A percentile compares a stretch with the other conserved stretches of the same genome.
Conservation (phyloP, 495 filamentous ascomycete species). For the Elaphomyces granulatus region DNA sequence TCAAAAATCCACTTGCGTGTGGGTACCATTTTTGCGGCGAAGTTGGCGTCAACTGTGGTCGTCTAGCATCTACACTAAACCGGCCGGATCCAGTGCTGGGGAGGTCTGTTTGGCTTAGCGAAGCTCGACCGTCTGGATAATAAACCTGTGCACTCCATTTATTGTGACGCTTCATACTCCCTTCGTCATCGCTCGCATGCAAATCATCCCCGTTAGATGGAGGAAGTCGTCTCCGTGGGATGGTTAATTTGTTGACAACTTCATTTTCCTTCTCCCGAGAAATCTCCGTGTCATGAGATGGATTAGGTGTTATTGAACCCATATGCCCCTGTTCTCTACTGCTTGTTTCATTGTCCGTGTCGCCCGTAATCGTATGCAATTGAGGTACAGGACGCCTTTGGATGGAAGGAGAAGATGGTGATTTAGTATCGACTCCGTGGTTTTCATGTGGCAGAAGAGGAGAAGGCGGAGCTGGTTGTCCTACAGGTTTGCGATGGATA, state of each 20-base stretch:
- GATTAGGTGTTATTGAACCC: no score
- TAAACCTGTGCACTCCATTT: constrained; percentile 22
- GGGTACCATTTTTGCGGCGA: constrained; percentile 17
- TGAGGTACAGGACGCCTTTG: no score
- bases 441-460: no score
- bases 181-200: neutral
- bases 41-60: constrained; percentile 21
- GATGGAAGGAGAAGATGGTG: no score
- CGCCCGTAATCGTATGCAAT: no score
- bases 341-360: no score
- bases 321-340: no score
- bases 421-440: no score
- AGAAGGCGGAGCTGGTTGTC: no score
- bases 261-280: neutral
- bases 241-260: neutral
- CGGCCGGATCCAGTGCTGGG: constrained; percentile 15
- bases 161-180: neutral
- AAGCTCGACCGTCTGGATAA: constrained; percentile 11
- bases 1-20: no score
- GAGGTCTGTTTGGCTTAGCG: constrained; percentile 15
- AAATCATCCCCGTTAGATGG: neutral
- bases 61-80: constrained; percentile 23
- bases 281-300: no score
- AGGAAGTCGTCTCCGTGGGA: constrained; percentile 1
- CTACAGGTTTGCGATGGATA: constrained; percentile 30